Conservation (phyloP, 805 yeast species). For the Hyphopichia homilentoma region DNA sequence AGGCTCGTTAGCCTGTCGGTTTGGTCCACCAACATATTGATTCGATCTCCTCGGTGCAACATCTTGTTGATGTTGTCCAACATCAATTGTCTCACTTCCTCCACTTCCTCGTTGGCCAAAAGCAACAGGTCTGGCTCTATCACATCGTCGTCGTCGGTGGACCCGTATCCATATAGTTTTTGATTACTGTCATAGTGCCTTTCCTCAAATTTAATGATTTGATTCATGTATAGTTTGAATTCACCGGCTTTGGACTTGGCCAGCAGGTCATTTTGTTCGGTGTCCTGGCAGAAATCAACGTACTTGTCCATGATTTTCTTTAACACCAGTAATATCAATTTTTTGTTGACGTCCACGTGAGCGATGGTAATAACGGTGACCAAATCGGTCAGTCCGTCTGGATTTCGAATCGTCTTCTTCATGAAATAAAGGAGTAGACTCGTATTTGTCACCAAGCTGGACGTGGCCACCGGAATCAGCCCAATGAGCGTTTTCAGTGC, state of each 20-base stretch:
- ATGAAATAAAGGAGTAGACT: slow-evolving; percentile 43
- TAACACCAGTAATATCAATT: slow-evolving; percentile 44
- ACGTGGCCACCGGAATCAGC: slow-evolving; percentile 27
- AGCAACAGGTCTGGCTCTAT: slow-evolving; percentile 36
- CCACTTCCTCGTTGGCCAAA: slow-evolving; percentile 51
- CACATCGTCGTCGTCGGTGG: slow-evolving; percentile 16
- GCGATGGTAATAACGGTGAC: slow-evolving; percentile 50
- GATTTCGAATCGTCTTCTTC: slow-evolving; percentile 40
- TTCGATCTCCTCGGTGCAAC: slow-evolving; percentile 74
- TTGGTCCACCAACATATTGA: slow-evolving; percentile 69
- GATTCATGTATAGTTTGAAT: slow-evolving; percentile 54
- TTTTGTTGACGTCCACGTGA: slow-evolving; percentile 40
- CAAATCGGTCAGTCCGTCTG: slow-evolving; percentile 45
- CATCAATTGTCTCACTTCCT: slow-evolving; percentile 65
- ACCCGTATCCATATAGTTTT: slow-evolving; percentile 31
- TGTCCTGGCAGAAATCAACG: slow-evolving; percentile 33
- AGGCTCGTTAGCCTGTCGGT: slow-evolving; percentile 68
- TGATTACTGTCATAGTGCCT: slow-evolving; percentile 36
- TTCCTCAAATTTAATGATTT: slow-evolving; percentile 54
- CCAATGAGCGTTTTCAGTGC: slow-evolving; percentile 42
- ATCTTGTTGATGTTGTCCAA: slow-evolving; percentile 69
- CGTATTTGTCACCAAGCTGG: slow-evolving; percentile 20
- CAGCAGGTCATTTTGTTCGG: slow-evolving; percentile 11
- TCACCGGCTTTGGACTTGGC: slow-evolving; percentile 37
- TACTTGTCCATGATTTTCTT: slow-evolving; percentile 51